Conservation (phyloP, 495 filamentous ascomycete genomes). For the Arthonia radiata region DNA sequence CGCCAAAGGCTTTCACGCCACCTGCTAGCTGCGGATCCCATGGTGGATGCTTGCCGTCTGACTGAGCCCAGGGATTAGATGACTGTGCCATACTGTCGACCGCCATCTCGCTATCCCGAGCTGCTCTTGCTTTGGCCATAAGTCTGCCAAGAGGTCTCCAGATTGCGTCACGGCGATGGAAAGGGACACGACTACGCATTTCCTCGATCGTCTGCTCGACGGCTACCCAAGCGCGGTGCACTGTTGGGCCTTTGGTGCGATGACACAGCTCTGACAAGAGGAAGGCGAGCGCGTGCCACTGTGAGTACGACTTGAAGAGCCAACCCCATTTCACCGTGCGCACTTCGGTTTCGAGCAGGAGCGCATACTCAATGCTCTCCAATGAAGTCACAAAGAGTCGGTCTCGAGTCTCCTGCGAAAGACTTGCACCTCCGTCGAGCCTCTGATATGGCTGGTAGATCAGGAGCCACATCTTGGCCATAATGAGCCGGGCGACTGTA, state of each 20-base stretch:
- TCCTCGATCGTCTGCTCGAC: no score
- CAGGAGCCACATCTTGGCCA: slow-evolving; percentile 42
- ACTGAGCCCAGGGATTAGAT: no score
- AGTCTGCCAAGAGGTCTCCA: slow-evolving; percentile 30
- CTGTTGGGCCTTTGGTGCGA: slow-evolving; percentile 37
- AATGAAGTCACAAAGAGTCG: slow-evolving; percentile 50
- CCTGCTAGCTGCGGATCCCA: no score
- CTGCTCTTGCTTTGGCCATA: slow-evolving; percentile 21
- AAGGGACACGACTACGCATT: no score
- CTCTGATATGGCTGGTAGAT: slow-evolving; percentile 32
- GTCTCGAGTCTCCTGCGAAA: slow-evolving; percentile 36
- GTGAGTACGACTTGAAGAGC: slow-evolving; percentile 59
- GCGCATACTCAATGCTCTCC: slow-evolving; percentile 52
- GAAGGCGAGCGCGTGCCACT: slow-evolving; percentile 62
- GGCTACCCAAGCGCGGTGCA: slow-evolving; percentile 62
- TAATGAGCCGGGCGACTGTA: slow-evolving; percentile 40
- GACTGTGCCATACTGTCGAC: no score
- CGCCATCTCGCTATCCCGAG: slow-evolving; percentile 21
- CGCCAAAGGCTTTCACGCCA: no score
- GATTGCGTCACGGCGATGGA: no score
- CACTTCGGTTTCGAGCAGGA: slow-evolving; percentile 32
- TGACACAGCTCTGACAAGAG: slow-evolving; percentile 54
- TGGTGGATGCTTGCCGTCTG: no score
- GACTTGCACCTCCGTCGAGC: slow-evolving; percentile 12
- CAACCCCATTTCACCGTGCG: slow-evolving; percentile 46